These are phyloP conservation scores for Ganoderma leucocontextum DNA, from an alignment of 1,284 basidiomycete species.

Conservation along the genomic window DNA sequence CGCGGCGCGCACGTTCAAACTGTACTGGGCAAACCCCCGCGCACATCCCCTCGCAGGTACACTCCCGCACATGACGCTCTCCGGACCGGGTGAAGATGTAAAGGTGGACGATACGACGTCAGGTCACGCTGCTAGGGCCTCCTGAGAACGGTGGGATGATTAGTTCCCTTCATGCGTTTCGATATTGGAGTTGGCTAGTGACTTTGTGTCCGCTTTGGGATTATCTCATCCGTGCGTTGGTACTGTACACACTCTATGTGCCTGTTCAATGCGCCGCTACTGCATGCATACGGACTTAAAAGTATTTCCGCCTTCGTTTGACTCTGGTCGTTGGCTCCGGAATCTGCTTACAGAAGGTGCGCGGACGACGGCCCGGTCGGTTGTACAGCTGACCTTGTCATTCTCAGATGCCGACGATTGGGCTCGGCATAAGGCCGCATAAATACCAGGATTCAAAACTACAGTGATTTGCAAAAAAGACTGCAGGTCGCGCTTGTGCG, in stretches of 20 bases:
- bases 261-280: not conserved
- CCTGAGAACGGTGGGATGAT: not conserved
- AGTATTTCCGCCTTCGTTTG: not conserved
- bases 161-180: not conserved
- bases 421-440: not conserved
- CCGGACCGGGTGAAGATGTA: conserved; percentile 27
- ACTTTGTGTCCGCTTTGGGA: not conserved
- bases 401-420: not conserved
- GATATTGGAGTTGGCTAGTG: not conserved
- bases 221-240: not conserved
- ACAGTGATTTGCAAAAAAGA: too few species aligned
- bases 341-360: not conserved
- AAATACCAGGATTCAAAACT: too few species aligned
- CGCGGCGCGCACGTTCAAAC: conserved; percentile 37
- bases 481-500: too few species aligned
- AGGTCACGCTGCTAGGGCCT: not conserved
- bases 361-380: not conserved
- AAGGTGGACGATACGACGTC: not conserved
- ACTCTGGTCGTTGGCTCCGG: not conserved
- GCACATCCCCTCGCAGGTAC: conserved; percentile 34
- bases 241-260: not conserved
- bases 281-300: not conserved
- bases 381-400: conserved; percentile 2
- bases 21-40: conserved; percentile 39
- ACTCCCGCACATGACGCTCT: conserved; percentile 30